Evolutionary conservation across 345 rosid genomes (phyloP).

Genomic region (Angophora floribunda): DNA sequence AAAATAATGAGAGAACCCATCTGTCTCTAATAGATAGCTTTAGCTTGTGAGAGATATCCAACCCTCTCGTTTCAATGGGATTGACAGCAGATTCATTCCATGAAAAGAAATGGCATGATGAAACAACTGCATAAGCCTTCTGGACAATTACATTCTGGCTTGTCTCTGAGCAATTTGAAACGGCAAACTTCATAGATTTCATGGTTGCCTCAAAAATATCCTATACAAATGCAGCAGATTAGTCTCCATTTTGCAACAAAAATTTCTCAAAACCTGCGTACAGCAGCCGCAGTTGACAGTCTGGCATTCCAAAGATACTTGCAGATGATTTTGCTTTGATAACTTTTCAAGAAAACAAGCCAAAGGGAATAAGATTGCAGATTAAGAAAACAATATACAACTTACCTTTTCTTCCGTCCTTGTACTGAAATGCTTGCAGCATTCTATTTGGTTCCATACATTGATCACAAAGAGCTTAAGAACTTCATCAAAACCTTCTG

Average conservation of each 20-base stretch:
- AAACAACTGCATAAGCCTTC: slow-evolving; percentile 48
- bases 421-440: slow-evolving; percentile 13
- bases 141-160: slow-evolving; percentile 56
- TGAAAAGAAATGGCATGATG: slow-evolving; percentile 33
- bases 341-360: not conserved
- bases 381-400: not conserved
- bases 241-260: not conserved
- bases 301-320: not conserved
- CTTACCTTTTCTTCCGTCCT: slow-evolving; percentile 34
- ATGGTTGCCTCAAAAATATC: slow-evolving; percentile 60
- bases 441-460: slow-evolving; percentile 66
- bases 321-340: not conserved
- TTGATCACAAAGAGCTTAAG: slow-evolving; percentile 38
- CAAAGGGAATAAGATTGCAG: not conserved
- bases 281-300: not conserved
- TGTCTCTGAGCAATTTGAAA: slow-evolving; percentile 53
- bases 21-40: slow-evolving; percentile 41
- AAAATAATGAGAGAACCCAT: slow-evolving; percentile 62
- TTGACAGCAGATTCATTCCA: slow-evolving; percentile 23
- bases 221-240: slow-evolving; percentile 20
- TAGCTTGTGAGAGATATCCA: slow-evolving; percentile 13
- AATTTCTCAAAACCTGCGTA: not conserved
- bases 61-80: slow-evolving; percentile 18
- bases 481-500: slow-evolving; percentile 50
- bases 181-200: slow-evolving; percentile 55